Base-by-base conservation (phyloP, 768 basidiomycete genomes). In the Auricularia cornea region DNA sequence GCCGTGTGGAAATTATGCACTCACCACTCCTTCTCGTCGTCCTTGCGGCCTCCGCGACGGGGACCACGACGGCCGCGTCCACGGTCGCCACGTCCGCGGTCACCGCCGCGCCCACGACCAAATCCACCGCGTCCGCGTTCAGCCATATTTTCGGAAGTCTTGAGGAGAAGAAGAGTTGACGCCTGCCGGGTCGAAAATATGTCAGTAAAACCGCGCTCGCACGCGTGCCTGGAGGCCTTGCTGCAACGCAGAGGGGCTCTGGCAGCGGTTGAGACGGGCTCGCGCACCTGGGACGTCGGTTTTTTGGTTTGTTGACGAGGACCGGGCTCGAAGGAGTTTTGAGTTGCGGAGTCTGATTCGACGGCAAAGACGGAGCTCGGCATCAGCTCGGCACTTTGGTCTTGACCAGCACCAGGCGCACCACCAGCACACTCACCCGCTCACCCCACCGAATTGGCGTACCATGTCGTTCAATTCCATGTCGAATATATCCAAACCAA, bases 11-110 rank as follows among this genome's bases (percentile, higher is more conserved):
- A 8, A 33, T 3, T 40, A n/a, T 28, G 0, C 32, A 77, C 81
- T 76, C 75, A 97, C 96, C 97, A 98, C 77, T 98, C 97, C 83
- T 98, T 98, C 81, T 98, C 97, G 77, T 98, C 97, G 73, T 99
- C 97, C 83, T 97, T 98, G 83, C 94, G 93, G 64, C 92, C 92
- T 63, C 96, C 97, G 70, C 96, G 90, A 70, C 97, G 89, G 69
- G 93, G 90, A 59, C 95, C 85, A 66, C 87, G 79, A 71, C 88
- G 82, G 48, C 86, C 85, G 59, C 84, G 77, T 20, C 83, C 81
- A 65, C 83, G 75, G 40, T 81, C 90, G 20, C 70, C 62, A 62
- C 74, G 65, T 41, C 72, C 72, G 61, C 73, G 67, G 63, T 68
- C 71, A 65, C 76, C 75, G 65, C 92, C 85, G 62, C 92, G 86